phyloP scores from a whole-genome alignment of 352 stramenopile species.

The Globisporangium middletonii region DNA sequence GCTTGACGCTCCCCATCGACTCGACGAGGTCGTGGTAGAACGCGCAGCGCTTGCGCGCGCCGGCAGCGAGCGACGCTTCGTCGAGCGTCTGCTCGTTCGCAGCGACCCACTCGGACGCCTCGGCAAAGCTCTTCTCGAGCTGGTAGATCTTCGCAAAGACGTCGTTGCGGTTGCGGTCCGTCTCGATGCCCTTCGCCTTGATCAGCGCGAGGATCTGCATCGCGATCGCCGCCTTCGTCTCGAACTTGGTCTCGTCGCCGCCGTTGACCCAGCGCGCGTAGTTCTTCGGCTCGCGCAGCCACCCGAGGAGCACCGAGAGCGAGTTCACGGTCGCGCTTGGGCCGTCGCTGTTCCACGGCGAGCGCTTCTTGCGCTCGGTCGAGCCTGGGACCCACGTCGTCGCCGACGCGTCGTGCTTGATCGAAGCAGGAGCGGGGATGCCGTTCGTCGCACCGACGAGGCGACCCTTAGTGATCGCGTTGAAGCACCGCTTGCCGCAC shows the following conservation, averaged over 20 bases:
- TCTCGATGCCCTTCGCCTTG: slow-evolving; percentile 9
- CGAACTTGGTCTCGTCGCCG: slow-evolving; percentile 10
- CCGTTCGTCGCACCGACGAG: neutral
- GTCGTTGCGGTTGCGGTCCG: slow-evolving; percentile 16
- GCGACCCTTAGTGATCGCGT: slow-evolving; percentile 9
- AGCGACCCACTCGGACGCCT: slow-evolving; percentile 8
- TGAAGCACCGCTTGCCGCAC: slow-evolving; percentile 18
- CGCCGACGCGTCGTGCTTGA: slow-evolving; percentile 1
- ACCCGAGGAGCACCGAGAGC: slow-evolving; percentile 11
- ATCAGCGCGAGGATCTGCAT: slow-evolving; percentile 12
- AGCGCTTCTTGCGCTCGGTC: slow-evolving; percentile 15
- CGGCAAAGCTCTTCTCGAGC: slow-evolving; percentile 16
- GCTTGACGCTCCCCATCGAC: slow-evolving; percentile 7
- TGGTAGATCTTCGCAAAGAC: slow-evolving; percentile 19
- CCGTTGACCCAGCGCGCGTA: slow-evolving; percentile 14
- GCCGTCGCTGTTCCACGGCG: slow-evolving; percentile 14
- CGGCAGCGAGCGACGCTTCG: neutral
- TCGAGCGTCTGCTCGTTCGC: slow-evolving; percentile 6
- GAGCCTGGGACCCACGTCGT: neutral
- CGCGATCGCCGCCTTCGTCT: slow-evolving; percentile 13
- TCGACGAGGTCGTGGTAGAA: slow-evolving; percentile 14
- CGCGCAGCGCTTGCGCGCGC: slow-evolving; percentile 8
- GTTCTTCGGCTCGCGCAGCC: slow-evolving; percentile 14
- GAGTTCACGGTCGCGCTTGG: slow-evolving; percentile 10
- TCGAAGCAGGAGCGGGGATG: neutral